These are phyloP conservation scores for Echinosophora koreensis DNA, from an alignment of 306 rosid species.

Conservation along the genomic window DNA sequence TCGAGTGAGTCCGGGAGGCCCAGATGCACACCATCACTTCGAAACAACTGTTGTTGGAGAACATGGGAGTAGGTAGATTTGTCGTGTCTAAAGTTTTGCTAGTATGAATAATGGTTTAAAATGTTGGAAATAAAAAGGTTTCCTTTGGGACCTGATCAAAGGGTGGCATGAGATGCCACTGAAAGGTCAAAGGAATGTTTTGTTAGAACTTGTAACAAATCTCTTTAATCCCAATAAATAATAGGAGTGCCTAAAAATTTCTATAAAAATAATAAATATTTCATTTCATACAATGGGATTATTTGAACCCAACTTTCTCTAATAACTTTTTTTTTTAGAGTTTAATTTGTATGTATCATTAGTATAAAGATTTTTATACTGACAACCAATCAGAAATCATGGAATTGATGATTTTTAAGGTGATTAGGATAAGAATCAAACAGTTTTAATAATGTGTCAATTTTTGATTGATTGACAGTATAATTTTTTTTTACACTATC, in stretches of 20 bases:
- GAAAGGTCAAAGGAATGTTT: slow-evolving; percentile 14
- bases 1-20: slow-evolving; percentile 58
- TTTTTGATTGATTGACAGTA: no score
- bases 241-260: not conserved
- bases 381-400: no score
- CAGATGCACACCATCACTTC: slow-evolving; percentile 59
- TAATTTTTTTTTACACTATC: no score
- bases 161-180: not conserved
- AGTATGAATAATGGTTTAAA: not conserved
- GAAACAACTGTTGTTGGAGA: slow-evolving; percentile 13
- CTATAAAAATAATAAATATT: no score
- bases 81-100: slow-evolving; percentile 11
- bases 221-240: slow-evolving; percentile 26
- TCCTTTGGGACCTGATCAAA: not conserved
- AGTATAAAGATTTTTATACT: no score
- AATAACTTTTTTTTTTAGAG: no score
- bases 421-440: no score
- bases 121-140: not conserved
- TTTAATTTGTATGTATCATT: no score
- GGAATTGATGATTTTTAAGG: no score
- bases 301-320: no score
- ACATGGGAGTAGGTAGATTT: slow-evolving; percentile 36
- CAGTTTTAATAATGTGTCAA: no score
- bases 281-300: no score
- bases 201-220: slow-evolving; percentile 39